Evolutionary conservation across 805 yeast genomes (phyloP).

Genomic region (Sporopachydermia lactativora): DNA sequence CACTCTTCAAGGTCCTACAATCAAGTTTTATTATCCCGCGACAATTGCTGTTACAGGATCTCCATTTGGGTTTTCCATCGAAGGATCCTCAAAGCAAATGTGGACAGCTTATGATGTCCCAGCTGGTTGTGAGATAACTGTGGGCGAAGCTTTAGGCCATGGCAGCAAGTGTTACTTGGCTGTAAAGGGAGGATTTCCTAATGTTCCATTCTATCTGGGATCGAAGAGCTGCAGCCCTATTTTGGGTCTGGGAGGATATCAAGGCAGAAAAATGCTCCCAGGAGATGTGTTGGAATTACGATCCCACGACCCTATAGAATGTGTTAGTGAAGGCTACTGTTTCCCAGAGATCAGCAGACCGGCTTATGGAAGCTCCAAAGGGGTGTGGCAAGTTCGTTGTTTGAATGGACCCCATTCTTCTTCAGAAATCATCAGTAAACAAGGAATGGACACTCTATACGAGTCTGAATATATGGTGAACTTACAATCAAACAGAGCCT

Average conservation of each 20-base stretch:
- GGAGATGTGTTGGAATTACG: conserved; percentile 17
- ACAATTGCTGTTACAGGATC: conserved; percentile 15
- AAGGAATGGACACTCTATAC: conserved; percentile 14
- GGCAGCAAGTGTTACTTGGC: conserved; percentile 15
- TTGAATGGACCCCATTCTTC: conserved; percentile 20
- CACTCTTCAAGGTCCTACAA: conserved; percentile 16
- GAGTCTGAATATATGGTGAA: conserved; percentile 13
- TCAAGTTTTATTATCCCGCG: conserved; percentile 15
- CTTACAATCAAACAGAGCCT: conserved; percentile 20
- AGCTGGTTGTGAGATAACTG: conserved; percentile 11
- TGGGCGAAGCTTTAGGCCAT: conserved; percentile 13
- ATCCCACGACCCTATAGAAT: background rate
- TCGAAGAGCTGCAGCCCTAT: conserved; percentile 19
- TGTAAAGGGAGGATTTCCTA: conserved; percentile 19
- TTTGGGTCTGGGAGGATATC: conserved; percentile 18
- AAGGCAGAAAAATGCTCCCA: conserved; percentile 16
- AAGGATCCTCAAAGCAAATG: conserved; percentile 12
- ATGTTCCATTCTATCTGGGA: conserved; percentile 17
- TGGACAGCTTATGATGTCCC: conserved; percentile 14
- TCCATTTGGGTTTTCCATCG: conserved; percentile 10
- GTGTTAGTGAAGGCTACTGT: conserved; percentile 8
- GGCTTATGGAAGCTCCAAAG: conserved; percentile 7
- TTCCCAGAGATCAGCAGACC: conserved; percentile 13
- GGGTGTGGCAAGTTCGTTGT: conserved; percentile 14
- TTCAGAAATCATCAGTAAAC: conserved; percentile 15